Evolutionary conservation across 495 filamentous ascomycete genomes (phyloP).

Genomic region (Pyronema domesticum): DNA sequence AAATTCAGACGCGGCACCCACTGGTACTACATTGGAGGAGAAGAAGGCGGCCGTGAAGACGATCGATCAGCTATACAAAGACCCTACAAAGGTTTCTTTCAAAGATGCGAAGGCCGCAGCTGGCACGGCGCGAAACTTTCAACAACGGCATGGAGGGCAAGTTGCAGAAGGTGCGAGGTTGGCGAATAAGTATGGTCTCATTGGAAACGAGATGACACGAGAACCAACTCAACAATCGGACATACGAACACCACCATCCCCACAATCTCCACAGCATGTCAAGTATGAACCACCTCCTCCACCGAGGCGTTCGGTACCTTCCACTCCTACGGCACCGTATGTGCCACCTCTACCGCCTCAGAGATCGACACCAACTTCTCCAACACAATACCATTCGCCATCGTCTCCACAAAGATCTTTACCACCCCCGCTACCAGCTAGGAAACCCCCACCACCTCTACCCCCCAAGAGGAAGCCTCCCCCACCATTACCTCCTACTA

Average conservation of each 20-base stretch:
- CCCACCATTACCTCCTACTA: conserved; percentile 32
- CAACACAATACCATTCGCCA: no score
- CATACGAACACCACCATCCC: no score
- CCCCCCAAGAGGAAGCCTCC: conserved; percentile 48
- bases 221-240: no score
- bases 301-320: background rate
- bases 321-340: background rate
- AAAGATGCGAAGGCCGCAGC: conserved; percentile 37
- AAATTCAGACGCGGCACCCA: conserved; percentile 36
- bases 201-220: background rate
- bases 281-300: background rate
- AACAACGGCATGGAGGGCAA: conserved; percentile 53
- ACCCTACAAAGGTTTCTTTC: conserved; percentile 40
- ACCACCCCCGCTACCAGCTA: conserved; percentile 27
- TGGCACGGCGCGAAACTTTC: conserved; percentile 51
- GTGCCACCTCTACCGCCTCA: background rate
- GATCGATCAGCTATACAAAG: conserved; percentile 35
- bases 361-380: background rate
- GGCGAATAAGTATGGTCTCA: conserved; percentile 29
- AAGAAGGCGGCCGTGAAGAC: conserved; percentile 45
- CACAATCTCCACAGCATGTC: no score
- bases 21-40: conserved; percentile 42
- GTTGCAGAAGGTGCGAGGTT: conserved; percentile 45
- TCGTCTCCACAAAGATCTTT: background rate
- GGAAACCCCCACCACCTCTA: conserved; percentile 50